phyloP scores from a whole-genome alignment of 78 protist genomes.

The Dictyostelium firmibasis region DNA sequence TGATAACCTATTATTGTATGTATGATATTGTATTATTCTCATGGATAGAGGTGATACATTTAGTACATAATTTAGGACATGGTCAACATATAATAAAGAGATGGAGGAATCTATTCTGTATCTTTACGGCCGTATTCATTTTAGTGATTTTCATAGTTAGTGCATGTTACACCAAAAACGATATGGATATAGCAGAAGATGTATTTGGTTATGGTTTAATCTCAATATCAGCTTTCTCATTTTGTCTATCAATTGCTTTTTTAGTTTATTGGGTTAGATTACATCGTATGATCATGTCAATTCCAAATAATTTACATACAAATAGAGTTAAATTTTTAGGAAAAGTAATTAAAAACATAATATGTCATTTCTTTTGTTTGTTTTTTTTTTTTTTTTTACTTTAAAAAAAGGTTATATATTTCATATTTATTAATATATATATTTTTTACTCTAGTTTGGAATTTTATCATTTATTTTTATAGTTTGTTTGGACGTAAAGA shows the following conservation, averaged over 20 bases:
- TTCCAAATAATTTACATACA: neutral
- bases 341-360: neutral
- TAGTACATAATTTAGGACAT: slow-evolving; percentile 51
- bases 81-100: slow-evolving; percentile 40
- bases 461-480: slow-evolving; percentile 46
- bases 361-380: too few species aligned
- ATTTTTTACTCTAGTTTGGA: neutral
- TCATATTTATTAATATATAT: too few species aligned
- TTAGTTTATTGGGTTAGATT: slow-evolving; percentile 49
- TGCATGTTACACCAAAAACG: neutral
- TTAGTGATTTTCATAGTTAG: slow-evolving; percentile 38
- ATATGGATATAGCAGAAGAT: slow-evolving; percentile 5
- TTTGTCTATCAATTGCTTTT: slow-evolving; percentile 53
- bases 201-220: slow-evolving; percentile 61
- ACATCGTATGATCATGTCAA: slow-evolving; percentile 39
- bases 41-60: slow-evolving; percentile 62
- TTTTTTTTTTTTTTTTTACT: too few species aligned
- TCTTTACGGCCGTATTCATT: slow-evolving; percentile 30
- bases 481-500: slow-evolving; percentile 60
- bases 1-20: slow-evolving; percentile 70
- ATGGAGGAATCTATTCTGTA: slow-evolving; percentile 53
- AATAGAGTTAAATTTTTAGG: neutral
- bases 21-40: slow-evolving; percentile 58
- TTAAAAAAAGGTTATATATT: too few species aligned
- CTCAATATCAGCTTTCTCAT: slow-evolving; percentile 26